Percentiles rank a stretch among this genome's conserved stretches.
These are phyloP conservation scores for Capillidium heterosporum DNA, from an alignment of 371 early-diverging fungal species.

Conservation along the genomic window DNA sequence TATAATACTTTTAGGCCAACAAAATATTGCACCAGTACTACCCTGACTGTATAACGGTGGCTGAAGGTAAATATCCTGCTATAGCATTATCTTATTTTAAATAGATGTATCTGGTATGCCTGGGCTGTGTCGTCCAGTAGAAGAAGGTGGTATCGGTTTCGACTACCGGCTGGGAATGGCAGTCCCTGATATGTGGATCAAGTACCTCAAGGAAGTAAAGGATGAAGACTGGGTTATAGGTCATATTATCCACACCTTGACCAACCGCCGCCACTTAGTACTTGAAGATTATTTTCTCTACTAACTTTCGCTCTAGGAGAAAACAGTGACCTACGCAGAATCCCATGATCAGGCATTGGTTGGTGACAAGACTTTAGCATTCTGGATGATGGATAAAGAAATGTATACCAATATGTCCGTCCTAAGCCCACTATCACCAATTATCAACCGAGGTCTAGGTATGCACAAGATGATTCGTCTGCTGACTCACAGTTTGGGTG, in stretches of 20 bases:
- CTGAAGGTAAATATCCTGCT: conserved; percentile 37
- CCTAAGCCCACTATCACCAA: conserved; percentile 54
- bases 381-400: conserved; percentile 97
- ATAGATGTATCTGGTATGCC: conserved; percentile 95
- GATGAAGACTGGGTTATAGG: conserved; percentile 92
- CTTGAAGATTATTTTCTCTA: too few species aligned
- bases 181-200: conserved; percentile 98
- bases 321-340: conserved; percentile 82
- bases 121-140: conserved; percentile 73
- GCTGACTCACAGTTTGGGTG: conserved; percentile 73
- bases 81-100: conserved; percentile 6
- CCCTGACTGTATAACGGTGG: conserved; percentile 67
- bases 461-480: conserved; percentile 91
- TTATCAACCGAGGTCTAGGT: conserved; percentile 84
- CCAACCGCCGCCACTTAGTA: conserved; percentile 57
- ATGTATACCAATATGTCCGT: conserved; percentile 93
- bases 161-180: conserved; percentile 95
- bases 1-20: conserved; percentile 40
- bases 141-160: conserved; percentile 89
- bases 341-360: conserved; percentile 95
- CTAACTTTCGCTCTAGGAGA: conserved; percentile 25
- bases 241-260: conserved; percentile 64
- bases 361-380: conserved; percentile 92
- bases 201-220: conserved; percentile 68
- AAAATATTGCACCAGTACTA: conserved; percentile 61